Percentiles rank a stretch among this genome's conserved stretches.
These are phyloP conservation scores for Apiospora kogelbergensis DNA, from an alignment of 2,329 filamentous ascomycete species.

Conservation along the genomic window DNA sequence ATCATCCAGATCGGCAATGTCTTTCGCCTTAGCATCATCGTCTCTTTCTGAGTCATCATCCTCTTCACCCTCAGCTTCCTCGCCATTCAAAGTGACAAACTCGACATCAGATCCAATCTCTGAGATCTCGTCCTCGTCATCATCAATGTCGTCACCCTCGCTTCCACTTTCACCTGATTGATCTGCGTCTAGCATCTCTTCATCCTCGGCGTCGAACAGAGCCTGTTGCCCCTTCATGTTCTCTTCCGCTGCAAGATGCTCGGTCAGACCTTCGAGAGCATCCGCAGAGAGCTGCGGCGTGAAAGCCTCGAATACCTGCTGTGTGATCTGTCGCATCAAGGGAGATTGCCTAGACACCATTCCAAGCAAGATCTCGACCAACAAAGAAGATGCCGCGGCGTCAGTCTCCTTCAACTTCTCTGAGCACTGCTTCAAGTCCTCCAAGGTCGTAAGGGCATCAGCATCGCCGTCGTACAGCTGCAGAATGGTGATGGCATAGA, in stretches of 20 bases:
- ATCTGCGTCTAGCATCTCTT: constrained; percentile 48
- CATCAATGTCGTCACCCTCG: constrained; percentile 40
- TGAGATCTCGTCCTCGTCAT: constrained; percentile 41
- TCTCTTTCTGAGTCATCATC: constrained; percentile 39
- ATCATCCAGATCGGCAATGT: constrained; percentile 60
- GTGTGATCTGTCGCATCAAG: constrained; percentile 80
- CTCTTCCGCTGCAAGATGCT: constrained; percentile 77
- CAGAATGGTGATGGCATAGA: constrained; percentile 82
- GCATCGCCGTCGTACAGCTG: constrained; percentile 89
- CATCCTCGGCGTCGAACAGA: constrained; percentile 73
- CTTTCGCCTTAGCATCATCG: constrained; percentile 46
- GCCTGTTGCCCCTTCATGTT: constrained; percentile 81
- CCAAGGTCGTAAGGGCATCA: constrained; percentile 78
- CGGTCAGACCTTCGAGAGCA: constrained; percentile 64
- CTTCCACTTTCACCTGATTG: constrained; percentile 41
- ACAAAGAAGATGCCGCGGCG: constrained; percentile 62
- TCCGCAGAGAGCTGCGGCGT: constrained; percentile 71
- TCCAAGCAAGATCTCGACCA: constrained; percentile 87
- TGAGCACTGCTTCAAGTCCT: constrained; percentile 77
- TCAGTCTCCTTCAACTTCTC: constrained; percentile 62
- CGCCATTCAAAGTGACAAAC: constrained; percentile 37
- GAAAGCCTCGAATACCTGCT: constrained; percentile 85
- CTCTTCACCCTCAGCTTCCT: constrained; percentile 40
- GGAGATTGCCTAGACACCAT: constrained; percentile 84
- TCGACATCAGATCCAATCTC: constrained; percentile 42